Evolutionary conservation across 352 stramenopile genomes (phyloP).

Genomic region (Pythium dissotocum): DNA sequence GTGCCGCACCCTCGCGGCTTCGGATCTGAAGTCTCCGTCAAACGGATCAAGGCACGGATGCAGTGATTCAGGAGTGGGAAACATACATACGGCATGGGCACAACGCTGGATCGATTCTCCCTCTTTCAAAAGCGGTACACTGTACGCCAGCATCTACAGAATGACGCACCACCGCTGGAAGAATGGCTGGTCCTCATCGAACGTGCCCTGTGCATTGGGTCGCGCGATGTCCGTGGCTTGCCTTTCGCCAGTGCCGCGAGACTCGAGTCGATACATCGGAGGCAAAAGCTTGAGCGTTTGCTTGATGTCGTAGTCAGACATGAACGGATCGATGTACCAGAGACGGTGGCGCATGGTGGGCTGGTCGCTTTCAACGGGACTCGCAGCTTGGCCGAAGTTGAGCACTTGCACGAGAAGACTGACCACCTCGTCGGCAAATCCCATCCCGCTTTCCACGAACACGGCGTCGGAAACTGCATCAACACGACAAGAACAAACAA

Average conservation of each 20-base stretch:
- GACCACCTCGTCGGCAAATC: slow-evolving; percentile 54
- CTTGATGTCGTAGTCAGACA: slow-evolving; percentile 68
- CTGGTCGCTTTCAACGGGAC: slow-evolving; percentile 9
- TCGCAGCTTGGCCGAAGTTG: slow-evolving; percentile 58
- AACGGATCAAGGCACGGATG: no score
- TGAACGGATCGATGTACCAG: slow-evolving; percentile 73
- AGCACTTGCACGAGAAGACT: slow-evolving; percentile 51
- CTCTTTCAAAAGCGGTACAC: no score
- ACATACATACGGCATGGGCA: no score
- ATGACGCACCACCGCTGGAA: slow-evolving; percentile 75
- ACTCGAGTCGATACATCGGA: slow-evolving; percentile 39
- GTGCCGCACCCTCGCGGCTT: no score
- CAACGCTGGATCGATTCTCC: no score
- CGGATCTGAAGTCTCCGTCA: no score
- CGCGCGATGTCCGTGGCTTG: slow-evolving; percentile 45
- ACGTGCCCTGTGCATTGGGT: slow-evolving; percentile 52
- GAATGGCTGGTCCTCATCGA: slow-evolving; percentile 62
- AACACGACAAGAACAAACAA: neutral
- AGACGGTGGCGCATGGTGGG: slow-evolving; percentile 38
- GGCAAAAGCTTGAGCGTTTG: slow-evolving; percentile 54
- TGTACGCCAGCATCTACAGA: slow-evolving; percentile 30
- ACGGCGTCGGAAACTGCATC: slow-evolving; percentile 67
- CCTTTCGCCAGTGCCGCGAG: slow-evolving; percentile 47
- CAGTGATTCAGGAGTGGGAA: no score
- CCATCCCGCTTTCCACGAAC: slow-evolving; percentile 66